phyloP scores from a whole-genome alignment of 768 basidiomycete genomes.

The Thelephora aurantiotincta region DNA sequence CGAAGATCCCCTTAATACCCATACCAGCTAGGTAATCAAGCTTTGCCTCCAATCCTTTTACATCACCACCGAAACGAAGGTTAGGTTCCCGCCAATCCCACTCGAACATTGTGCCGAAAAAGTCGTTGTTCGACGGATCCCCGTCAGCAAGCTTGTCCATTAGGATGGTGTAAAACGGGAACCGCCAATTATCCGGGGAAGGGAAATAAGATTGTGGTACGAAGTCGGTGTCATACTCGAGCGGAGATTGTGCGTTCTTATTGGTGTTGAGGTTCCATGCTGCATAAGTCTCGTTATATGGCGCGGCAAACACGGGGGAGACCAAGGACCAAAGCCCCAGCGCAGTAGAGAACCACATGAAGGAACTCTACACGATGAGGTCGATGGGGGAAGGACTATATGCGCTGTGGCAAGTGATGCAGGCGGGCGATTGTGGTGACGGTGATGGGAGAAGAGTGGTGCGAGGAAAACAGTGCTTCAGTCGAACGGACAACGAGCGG shows the following conservation, averaged over 20 bases:
- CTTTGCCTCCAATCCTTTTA: conserved; percentile 57
- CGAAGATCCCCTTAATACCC: conserved; percentile 75
- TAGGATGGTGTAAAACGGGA: conserved; percentile 72
- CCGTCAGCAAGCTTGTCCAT: conserved; percentile 93
- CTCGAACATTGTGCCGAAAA: conserved; percentile 66
- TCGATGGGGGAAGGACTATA: not conserved
- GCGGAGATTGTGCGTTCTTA: conserved; percentile 48
- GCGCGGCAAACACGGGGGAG: conserved; percentile 35
- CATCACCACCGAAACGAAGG: conserved; percentile 80
- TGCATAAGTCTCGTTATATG: conserved; percentile 50
- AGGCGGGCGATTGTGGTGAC: not conserved
- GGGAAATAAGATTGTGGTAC: conserved; percentile 51
- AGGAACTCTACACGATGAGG: not conserved
- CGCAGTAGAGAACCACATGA: conserved; percentile 35
- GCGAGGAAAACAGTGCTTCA: conserved; percentile 10
- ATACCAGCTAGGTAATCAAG: conserved; percentile 86
- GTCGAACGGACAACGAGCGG: not conserved
- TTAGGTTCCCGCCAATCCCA: conserved; percentile 82
- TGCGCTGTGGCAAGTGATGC: not conserved
- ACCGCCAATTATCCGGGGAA: conserved; percentile 79
- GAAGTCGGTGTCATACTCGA: conserved; percentile 48
- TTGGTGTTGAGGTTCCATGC: conserved; percentile 74
- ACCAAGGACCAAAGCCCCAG: conserved; percentile 26
- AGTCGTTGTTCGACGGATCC: conserved; percentile 86
- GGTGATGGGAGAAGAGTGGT: conserved; percentile 7